Evolutionary conservation across 495 filamentous ascomycete species (phyloP), one percentile per base, ranked within the genome.

Genomic region (Hapsidospora chrysogenum): DNA sequence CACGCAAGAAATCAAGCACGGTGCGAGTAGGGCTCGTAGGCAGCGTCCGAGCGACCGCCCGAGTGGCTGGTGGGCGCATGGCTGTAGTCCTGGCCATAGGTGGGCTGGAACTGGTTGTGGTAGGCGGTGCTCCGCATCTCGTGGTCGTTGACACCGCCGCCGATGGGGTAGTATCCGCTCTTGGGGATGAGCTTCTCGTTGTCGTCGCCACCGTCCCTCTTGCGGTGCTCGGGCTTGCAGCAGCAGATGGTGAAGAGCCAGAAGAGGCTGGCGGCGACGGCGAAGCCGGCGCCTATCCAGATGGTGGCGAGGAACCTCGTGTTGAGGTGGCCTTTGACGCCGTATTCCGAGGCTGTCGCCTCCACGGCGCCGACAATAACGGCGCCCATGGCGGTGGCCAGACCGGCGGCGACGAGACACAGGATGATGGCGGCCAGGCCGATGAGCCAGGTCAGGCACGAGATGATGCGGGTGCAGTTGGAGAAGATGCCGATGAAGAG

Each of bases 171-270:
- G 46, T 70, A 70, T 17, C 33, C 33, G 11, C 20, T 16, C 22
- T 34, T 41, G 27, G 49, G 51, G 15, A 61, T 48, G 34, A 64
- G 50, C 61, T 72, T 70, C 59, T 72, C 67, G 41, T 27, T 31
- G 32, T 52, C 50, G 33, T 49, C 49, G 29, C 41, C 41, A 39
- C 38, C 39, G 38, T 29, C 25, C 11, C 38, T 17, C 14, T 37
- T 29, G 15, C 31, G 13, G 38, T 56, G 48, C 46, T 61, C 60
- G 31, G 56, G 58, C 34, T 53, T 48, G 65, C 87, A 94, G 74
- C 86, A 95, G 78, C 87, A 95, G 37, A 74, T 65, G 55, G 74
- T 82, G 56, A 92, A 72, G 44, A 80, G 61, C 87, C 87, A 96
- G 76, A 93, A 94, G 45, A 92, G 44, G 38, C 66, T 66, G 10